phyloP scores from a whole-genome alignment of 2,329 filamentous ascomycete genomes.

The Aspergillus spinulosporus region DNA sequence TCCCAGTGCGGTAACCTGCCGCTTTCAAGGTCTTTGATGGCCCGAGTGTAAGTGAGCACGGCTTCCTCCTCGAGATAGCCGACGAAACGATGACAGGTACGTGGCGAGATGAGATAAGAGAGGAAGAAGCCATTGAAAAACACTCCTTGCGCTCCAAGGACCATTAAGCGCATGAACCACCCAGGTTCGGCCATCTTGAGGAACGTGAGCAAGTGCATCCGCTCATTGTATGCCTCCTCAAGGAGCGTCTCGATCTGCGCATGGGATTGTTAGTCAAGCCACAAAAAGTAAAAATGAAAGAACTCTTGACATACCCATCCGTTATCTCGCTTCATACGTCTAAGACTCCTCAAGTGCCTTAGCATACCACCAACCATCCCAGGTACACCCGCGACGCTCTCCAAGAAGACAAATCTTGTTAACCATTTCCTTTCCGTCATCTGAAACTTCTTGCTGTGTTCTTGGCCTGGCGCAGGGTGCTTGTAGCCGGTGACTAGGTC shows the following conservation, averaged over 20 bases:
- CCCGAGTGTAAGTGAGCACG: slow-evolving; percentile 89
- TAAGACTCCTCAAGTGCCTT: slow-evolving; percentile 78
- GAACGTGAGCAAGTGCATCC: slow-evolving; percentile 91
- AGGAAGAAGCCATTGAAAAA: slow-evolving; percentile 96
- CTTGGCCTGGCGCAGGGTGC: slow-evolving; percentile 60
- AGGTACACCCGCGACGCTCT: slow-evolving; percentile 90
- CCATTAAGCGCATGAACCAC: slow-evolving; percentile 88
- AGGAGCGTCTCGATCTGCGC: slow-evolving; percentile 80
- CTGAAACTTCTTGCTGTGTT: slow-evolving; percentile 55
- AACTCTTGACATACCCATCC: slow-evolving; percentile 63
- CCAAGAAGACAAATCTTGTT: slow-evolving; percentile 85
- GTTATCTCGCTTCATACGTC: slow-evolving; percentile 86
- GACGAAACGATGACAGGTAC: slow-evolving; percentile 90
- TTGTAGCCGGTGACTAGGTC: slow-evolving; percentile 79
- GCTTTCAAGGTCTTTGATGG: slow-evolving; percentile 80
- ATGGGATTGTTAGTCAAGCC: not conserved
- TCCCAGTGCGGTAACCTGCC: slow-evolving; percentile 84
- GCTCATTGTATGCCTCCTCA: slow-evolving; percentile 87
- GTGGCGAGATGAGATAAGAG: slow-evolving; percentile 80
- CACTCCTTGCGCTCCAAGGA: slow-evolving; percentile 88
- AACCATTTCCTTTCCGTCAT: slow-evolving; percentile 90
- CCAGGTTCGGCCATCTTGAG: slow-evolving; percentile 86
- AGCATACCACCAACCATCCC: slow-evolving; percentile 98
- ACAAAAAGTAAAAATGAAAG: not conserved
- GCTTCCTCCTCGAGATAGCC: slow-evolving; percentile 97